phyloP scores from a whole-genome alignment of 371 early-diverging fungal genomes.

The Circinella umbellata region DNA sequence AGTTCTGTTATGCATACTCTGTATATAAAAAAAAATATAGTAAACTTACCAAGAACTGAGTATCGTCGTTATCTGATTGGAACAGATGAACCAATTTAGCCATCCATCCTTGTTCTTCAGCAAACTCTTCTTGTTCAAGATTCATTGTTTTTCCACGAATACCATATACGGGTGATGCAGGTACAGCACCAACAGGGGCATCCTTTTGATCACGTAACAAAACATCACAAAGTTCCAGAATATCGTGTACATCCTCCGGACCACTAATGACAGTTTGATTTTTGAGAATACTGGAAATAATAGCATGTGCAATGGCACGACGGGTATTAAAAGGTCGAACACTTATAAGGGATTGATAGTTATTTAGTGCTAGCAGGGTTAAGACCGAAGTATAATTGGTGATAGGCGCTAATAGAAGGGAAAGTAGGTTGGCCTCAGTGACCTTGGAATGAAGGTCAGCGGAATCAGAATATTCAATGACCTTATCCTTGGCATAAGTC shows the following conservation, averaged over 20 bases:
- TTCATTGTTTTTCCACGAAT: slow-evolving; percentile 28
- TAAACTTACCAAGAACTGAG: slow-evolving; percentile 73
- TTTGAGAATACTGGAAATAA: slow-evolving; percentile 70
- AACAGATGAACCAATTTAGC: slow-evolving; percentile 87
- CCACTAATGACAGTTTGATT: slow-evolving; percentile 70
- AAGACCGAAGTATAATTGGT: slow-evolving; percentile 71
- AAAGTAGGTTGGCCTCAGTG: slow-evolving; percentile 64
- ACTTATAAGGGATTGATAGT: slow-evolving; percentile 81
- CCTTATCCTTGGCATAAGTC: slow-evolving; percentile 76
- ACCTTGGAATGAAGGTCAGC: slow-evolving; percentile 67
- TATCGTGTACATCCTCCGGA: slow-evolving; percentile 81
- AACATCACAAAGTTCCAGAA: slow-evolving; percentile 82
- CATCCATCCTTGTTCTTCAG: slow-evolving; percentile 84
- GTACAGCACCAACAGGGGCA: slow-evolving; percentile 36
- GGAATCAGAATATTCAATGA: slow-evolving; percentile 51
- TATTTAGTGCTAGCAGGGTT: slow-evolving; percentile 60
- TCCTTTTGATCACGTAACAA: slow-evolving; percentile 82
- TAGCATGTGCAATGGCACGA: slow-evolving; percentile 78
- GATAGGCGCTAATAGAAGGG: slow-evolving; percentile 75
- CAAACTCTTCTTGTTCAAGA: slow-evolving; percentile 70
- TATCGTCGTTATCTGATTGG: slow-evolving; percentile 68
- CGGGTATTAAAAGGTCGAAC: slow-evolving; percentile 82
- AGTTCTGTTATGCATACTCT: too few relatives aligned
- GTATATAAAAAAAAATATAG: background rate
- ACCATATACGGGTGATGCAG: slow-evolving; percentile 26